phyloP scores from a whole-genome alignment of 345 rosid species.

The Punica granatum region DNA sequence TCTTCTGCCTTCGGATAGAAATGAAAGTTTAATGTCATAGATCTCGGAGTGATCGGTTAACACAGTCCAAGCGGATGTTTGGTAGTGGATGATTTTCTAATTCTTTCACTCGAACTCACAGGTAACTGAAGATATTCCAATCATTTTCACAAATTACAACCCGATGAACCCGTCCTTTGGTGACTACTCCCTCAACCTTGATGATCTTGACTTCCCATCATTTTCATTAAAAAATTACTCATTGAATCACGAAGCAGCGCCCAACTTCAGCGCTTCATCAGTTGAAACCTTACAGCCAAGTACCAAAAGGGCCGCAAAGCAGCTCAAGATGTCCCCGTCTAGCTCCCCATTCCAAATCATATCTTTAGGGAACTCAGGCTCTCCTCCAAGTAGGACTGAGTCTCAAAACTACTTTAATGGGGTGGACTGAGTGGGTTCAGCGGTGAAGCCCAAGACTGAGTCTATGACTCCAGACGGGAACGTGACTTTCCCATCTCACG shows the following conservation, averaged over 20 bases:
- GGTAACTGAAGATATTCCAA: background rate
- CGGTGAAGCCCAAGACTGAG: too few relatives aligned
- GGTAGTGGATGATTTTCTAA: background rate
- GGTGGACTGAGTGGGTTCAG: too few relatives aligned
- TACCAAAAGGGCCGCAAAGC: background rate
- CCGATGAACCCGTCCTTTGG: background rate
- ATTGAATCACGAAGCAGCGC: background rate
- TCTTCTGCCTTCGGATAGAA: too few relatives aligned
- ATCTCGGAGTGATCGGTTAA: too few relatives aligned
- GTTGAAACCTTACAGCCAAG: conserved; percentile 1
- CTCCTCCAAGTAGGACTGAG: conserved; percentile 15
- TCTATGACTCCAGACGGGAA: background rate
- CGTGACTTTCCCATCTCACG: background rate
- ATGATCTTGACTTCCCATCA: background rate
- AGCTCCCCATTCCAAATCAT: conserved; percentile 32
- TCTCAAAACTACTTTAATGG: too few relatives aligned
- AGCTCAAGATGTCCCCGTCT: conserved; percentile 15
- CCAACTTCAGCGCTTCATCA: background rate
- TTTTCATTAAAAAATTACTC: background rate
- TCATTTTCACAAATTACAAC: background rate
- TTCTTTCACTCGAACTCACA: background rate
- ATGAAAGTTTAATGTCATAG: too few relatives aligned
- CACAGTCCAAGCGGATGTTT: too few relatives aligned
- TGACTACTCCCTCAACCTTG: background rate
- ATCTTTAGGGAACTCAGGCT: conserved; percentile 29